These are phyloP conservation scores for Gamsiella multidivaricata DNA, from an alignment of 192 early-diverging fungal species.

Conservation along the genomic window DNA sequence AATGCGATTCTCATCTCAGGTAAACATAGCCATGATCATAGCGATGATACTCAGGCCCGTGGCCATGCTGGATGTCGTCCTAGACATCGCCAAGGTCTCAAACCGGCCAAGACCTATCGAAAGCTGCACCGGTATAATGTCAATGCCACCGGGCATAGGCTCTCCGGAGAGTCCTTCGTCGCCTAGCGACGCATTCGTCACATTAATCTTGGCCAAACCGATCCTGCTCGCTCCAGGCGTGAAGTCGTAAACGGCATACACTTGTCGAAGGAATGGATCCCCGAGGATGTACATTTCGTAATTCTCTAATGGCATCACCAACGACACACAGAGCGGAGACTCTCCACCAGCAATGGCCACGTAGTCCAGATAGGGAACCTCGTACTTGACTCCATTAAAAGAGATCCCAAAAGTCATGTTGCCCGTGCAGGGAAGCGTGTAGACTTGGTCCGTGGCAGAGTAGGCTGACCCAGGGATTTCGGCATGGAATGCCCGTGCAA, in stretches of 20 bases:
- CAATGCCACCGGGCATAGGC: slow-evolving; percentile 32
- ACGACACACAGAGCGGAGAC: slow-evolving; percentile 20
- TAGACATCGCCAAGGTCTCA: not conserved
- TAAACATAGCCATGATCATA: not conserved
- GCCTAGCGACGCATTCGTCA: slow-evolving; percentile 12
- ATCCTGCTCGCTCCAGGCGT: slow-evolving; percentile 42
- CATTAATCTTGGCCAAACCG: slow-evolving; percentile 33
- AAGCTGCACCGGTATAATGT: not conserved
- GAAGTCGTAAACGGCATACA: slow-evolving; percentile 48
- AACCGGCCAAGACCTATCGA: not conserved
- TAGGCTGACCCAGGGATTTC: slow-evolving; percentile 33
- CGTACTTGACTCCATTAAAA: slow-evolving; percentile 38
- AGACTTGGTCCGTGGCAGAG: slow-evolving; percentile 9
- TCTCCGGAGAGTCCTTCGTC: slow-evolving; percentile 36
- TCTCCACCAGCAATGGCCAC: slow-evolving; percentile 10
- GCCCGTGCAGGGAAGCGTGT: slow-evolving; percentile 38
- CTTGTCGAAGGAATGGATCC: slow-evolving; percentile 46
- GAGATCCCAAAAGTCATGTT: slow-evolving; percentile 35
- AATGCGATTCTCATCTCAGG: no score
- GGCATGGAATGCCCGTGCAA: slow-evolving; percentile 43
- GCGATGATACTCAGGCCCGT: not conserved
- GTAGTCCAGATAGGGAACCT: slow-evolving; percentile 42
- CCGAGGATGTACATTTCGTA: slow-evolving; percentile 52
- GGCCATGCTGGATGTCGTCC: not conserved
- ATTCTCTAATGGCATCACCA: slow-evolving; percentile 40